Conservation (phyloP, 148 eudicot species). For the Vaccinium darrowii region DNA sequence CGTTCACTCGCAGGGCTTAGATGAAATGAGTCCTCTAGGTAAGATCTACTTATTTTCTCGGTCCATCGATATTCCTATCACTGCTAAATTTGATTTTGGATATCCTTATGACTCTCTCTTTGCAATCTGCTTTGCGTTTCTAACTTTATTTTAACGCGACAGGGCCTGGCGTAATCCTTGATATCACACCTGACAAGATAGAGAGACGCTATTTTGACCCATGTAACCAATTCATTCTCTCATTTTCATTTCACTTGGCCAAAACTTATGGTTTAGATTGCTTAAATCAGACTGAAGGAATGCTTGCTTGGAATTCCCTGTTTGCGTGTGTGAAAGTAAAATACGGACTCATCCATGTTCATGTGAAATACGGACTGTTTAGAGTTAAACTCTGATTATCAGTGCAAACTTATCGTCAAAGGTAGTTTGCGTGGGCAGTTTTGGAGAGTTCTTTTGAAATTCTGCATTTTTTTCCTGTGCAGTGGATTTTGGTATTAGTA, state of each 20-base stretch:
- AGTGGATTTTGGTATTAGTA: constrained; percentile 84
- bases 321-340: background rate
- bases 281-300: background rate
- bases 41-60: constrained; percentile 13
- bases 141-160: constrained; percentile 15
- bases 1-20: constrained; percentile 87
- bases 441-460: background rate
- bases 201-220: constrained; percentile 69
- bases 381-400: background rate
- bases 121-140: constrained; percentile 7
- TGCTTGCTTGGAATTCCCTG: background rate
- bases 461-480: constrained; percentile 11
- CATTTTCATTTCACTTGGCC: background rate
- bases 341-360: background rate
- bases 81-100: background rate
- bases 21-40: constrained; percentile 97
- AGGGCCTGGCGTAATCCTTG: constrained; percentile 77
- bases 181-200: constrained; percentile 72
- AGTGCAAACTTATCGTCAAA: background rate
- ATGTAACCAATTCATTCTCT: constrained; percentile 38
- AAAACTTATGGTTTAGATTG: background rate
- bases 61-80: background rate
- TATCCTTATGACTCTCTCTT: background rate
- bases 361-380: too few relatives aligned
- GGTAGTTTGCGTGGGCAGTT: background rate